Percentiles rank a stretch among this genome's conserved stretches.
phyloP scores from a whole-genome alignment of 768 basidiomycete genomes.

The Pulveroboletus ravenelii region DNA sequence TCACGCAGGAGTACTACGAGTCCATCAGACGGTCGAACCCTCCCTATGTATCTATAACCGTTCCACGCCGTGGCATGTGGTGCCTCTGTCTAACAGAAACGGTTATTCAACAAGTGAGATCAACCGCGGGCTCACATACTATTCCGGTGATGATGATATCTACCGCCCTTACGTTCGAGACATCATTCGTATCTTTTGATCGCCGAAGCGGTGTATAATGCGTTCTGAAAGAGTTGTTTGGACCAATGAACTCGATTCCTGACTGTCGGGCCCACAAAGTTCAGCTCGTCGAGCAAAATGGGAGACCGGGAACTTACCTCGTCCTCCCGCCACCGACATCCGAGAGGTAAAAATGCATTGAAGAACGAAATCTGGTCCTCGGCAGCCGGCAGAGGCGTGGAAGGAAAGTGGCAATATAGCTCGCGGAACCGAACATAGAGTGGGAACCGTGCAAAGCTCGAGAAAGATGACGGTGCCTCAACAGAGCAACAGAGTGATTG shows the following conservation, averaged over 20 bases:
- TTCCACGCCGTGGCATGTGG: slow-evolving; percentile 53
- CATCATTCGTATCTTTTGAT: slow-evolving; percentile 12
- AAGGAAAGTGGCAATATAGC: slow-evolving; percentile 38
- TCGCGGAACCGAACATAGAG: slow-evolving; percentile 48
- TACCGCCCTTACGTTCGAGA: slow-evolving; percentile 18
- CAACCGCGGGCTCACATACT: slow-evolving; percentile 30
- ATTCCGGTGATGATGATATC: slow-evolving; percentile 54
- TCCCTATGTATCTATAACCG: slow-evolving; percentile 49
- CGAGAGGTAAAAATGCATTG: slow-evolving; percentile 46
- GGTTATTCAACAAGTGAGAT: slow-evolving; percentile 1
- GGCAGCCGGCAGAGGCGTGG: slow-evolving; percentile 32
- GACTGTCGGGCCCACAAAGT: slow-evolving; percentile 9
- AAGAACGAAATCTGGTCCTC: slow-evolving; percentile 33
- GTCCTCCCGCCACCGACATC: slow-evolving; percentile 31
- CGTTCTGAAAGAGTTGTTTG: slow-evolving; percentile 32
- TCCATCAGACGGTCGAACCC: slow-evolving; percentile 56
- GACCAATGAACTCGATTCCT: slow-evolving; percentile 31
- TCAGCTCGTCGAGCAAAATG: neutral
- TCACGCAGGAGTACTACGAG: slow-evolving; percentile 49
- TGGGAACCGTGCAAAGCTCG: slow-evolving; percentile 38
- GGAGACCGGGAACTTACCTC: slow-evolving; percentile 17
- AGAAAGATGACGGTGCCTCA: slow-evolving; percentile 33
- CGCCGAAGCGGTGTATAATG: slow-evolving; percentile 36
- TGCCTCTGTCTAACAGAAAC: slow-evolving; percentile 39
- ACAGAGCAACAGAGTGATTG: slow-evolving; percentile 32